These are phyloP conservation scores for Saturnispora halmiae DNA, from an alignment of 805 yeast species.

Conservation along the genomic window DNA sequence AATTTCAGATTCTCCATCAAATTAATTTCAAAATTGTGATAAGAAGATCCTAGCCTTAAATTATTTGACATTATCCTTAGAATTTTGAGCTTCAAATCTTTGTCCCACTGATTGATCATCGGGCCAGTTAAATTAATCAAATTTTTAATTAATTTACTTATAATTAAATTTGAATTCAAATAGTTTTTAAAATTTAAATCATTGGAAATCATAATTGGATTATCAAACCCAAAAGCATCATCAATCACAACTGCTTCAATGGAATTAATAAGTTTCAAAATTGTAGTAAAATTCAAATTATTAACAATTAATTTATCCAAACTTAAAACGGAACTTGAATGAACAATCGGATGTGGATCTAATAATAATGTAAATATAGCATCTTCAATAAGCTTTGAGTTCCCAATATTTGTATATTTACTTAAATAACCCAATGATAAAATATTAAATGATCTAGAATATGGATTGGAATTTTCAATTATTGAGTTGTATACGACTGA, in stretches of 20 bases:
- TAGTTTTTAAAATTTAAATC: slow-evolving; percentile 39
- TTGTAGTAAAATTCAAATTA: slow-evolving; percentile 25
- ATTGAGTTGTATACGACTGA: slow-evolving; percentile 55
- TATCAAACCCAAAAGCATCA: slow-evolving; percentile 43
- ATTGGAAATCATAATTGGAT: slow-evolving; percentile 35
- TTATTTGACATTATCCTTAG: not conserved
- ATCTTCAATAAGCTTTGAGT: slow-evolving; percentile 42
- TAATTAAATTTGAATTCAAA: slow-evolving; percentile 33
- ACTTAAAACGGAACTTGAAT: slow-evolving; percentile 60
- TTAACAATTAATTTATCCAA: slow-evolving; percentile 40
- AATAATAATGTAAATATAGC: slow-evolving; percentile 49
- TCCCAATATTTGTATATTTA: slow-evolving; percentile 19
- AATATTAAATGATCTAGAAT: slow-evolving; percentile 50
- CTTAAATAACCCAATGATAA: slow-evolving; percentile 32
- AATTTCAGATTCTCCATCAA: slow-evolving; percentile 33
- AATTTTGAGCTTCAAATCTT: slow-evolving; percentile 20
- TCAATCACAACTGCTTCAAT: slow-evolving; percentile 33
- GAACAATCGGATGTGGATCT: slow-evolving; percentile 85
- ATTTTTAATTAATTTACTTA: slow-evolving; percentile 37
- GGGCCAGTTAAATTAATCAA: slow-evolving; percentile 54
- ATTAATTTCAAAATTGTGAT: slow-evolving; percentile 30
- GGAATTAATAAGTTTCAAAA: slow-evolving; percentile 35
- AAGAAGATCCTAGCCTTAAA: slow-evolving; percentile 30
- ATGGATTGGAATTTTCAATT: slow-evolving; percentile 56
- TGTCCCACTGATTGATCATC: slow-evolving; percentile 30